Base-by-base conservation (phyloP, 176 grass and related monocot species). In the Cenchrus americanus region DNA sequence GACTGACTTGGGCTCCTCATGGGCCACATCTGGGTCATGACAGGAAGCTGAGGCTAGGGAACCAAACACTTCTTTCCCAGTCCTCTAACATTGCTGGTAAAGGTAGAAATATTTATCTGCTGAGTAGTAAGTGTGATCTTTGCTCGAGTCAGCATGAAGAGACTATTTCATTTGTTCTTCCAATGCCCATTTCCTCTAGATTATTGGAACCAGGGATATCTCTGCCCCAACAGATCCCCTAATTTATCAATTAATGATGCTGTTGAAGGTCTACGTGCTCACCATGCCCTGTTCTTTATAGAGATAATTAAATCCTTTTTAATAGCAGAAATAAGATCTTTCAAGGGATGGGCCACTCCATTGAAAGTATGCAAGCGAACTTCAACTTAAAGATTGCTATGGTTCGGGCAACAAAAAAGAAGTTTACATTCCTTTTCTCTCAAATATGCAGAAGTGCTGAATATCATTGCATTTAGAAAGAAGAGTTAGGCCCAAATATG, bases 91-190 rank as follows among this genome's bases (percentile, higher is more conserved):
- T 48, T 77, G 22, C 43, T 71, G 10, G 68, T 5, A 4, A 24
- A 6, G 5, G 10, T 71, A 71, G 44, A 14, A 50, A 14, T 50
- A 14, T 14, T 50, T 1, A 50, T 14, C 48, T 50, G 48, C 48
- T 12, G 4, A 50, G 48, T 12, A 14, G 1, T 10, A 48, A 48
- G 6, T 48, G 46, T 10, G 46, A 50, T 50, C 48, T 50, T 54
- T 54, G 15, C 15, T 19, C 52, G 52, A 19, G 52, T 51, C 70
- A 51, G 43, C 43, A 43, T 71, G 44, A 30, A 22, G 14, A 30
- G 44, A 51, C 70, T 49, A 50, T 50, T 72, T 49, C 24, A 52
- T 73, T 10, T 73, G 13, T 51, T 73, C 24, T 53, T 73, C 71
- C 15, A 53, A 27, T 32, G 14, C 24, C 71, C 23, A 27, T 73